A percentile compares a stretch with the other conserved stretches of the same genome.
Conservation (phyloP, 2,329 filamentous ascomycete genomes). For the Ambrosiella cleistominuta region DNA sequence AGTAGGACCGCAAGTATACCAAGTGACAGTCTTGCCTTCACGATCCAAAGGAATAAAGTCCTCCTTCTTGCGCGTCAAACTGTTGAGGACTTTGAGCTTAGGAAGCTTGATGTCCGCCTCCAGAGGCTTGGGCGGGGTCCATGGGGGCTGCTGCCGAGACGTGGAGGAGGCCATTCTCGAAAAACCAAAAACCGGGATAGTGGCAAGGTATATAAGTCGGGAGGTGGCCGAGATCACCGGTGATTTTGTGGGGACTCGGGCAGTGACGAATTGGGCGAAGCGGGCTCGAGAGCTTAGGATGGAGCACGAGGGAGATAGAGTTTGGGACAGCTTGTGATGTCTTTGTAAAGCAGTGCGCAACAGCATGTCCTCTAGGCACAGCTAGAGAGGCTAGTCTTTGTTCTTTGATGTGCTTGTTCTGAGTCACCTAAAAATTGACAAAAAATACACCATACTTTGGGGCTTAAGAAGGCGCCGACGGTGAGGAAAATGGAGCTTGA, state of each 20-base stretch:
- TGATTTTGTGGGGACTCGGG: not conserved
- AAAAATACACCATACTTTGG: constrained; percentile 4
- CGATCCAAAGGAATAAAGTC: constrained; percentile 13
- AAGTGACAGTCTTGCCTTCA: constrained; percentile 12
- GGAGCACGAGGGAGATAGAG: not conserved
- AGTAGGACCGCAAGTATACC: constrained; percentile 73
- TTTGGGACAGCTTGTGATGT: not conserved
- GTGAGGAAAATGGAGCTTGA: not conserved
- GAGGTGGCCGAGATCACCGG: not conserved
- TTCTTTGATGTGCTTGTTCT: not conserved
- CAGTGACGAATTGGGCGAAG: not conserved
- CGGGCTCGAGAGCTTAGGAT: not conserved
- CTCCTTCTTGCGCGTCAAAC: constrained; percentile 13
- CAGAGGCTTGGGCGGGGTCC: constrained; percentile 7
- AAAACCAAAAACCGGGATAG: not conserved
- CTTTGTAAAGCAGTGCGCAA: constrained; percentile 5
- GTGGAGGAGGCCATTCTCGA: constrained; percentile 10
- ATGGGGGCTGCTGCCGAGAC: constrained; percentile 12
- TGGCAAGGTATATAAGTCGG: not conserved
- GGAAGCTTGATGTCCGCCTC: constrained; percentile 10
- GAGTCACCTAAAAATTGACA: constrained; percentile 2
- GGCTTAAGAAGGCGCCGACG: not conserved
- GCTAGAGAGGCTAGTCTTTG: not conserved
- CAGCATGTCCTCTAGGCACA: not conserved
- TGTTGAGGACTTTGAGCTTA: constrained; percentile 12